phyloP scores from a whole-genome alignment of 441 rosid species.

The Isatis lusitanica region DNA sequence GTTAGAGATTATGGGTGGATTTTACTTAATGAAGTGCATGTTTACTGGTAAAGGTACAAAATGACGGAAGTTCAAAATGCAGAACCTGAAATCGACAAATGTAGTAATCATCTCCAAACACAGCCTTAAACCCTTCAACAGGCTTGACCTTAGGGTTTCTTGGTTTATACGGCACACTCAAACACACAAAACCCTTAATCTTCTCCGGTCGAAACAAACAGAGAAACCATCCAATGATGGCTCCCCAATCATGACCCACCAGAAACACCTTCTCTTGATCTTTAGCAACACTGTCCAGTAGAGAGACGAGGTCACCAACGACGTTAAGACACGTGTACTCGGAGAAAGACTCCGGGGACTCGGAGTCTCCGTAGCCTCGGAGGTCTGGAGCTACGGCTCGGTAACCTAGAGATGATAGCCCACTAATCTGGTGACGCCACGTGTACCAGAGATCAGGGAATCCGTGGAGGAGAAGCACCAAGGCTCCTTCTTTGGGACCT shows the following conservation, averaged over 20 bases:
- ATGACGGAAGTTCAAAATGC: not conserved
- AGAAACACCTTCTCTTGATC: conserved; percentile 57
- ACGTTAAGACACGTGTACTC: conserved; percentile 59
- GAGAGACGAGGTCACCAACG: conserved; percentile 62
- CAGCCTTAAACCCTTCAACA: conserved; percentile 48
- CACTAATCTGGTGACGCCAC: conserved; percentile 79
- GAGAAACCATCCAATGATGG: conserved; percentile 66
- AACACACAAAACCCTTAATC: conserved; percentile 58
- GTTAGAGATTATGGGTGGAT: not conserved
- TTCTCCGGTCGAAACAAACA: conserved; percentile 69
- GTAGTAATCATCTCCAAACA: conserved; percentile 76
- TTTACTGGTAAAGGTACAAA: not conserved
- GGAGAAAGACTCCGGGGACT: conserved; percentile 45
- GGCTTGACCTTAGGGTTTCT: conserved; percentile 60
- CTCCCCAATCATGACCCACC: conserved; percentile 85
- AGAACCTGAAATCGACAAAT: conserved; percentile 83
- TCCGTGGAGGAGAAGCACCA: conserved; percentile 72
- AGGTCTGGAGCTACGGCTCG: conserved; percentile 78
- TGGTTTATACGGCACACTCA: conserved; percentile 69
- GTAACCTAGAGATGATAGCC: conserved; percentile 58
- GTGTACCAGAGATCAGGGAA: conserved; percentile 86
- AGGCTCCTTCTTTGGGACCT: conserved; percentile 50
- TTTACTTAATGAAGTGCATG: not conserved
- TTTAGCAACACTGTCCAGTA: conserved; percentile 55
- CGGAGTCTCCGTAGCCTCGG: conserved; percentile 74